Evolutionary conservation across 2,329 filamentous ascomycete genomes (phyloP).

Genomic region (Cordyceps cicadae): DNA sequence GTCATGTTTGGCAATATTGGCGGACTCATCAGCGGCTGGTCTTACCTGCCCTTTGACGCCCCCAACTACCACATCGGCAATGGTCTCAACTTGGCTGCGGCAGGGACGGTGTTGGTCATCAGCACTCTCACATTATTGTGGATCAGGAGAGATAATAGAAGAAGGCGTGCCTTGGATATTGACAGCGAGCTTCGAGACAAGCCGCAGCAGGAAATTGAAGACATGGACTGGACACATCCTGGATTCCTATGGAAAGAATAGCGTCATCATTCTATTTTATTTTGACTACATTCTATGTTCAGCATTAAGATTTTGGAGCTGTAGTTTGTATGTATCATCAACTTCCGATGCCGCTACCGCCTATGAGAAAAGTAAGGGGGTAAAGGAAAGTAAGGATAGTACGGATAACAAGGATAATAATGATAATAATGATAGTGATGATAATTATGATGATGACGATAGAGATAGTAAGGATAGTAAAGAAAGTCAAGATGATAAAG

Average conservation of each 20-base stretch:
- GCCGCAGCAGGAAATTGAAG: slow-evolving; percentile 43
- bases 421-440: no score
- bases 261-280: no score
- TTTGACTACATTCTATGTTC: no score
- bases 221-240: slow-evolving; percentile 60
- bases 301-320: no score
- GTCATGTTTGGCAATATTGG: slow-evolving; percentile 69
- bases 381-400: no score
- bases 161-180: slow-evolving; percentile 48
- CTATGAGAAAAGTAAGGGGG: no score
- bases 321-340: no score
- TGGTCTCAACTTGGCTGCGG: slow-evolving; percentile 56
- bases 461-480: no score
- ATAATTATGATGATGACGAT: no score
- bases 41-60: slow-evolving; percentile 52
- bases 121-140: slow-evolving; percentile 42
- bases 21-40: slow-evolving; percentile 58
- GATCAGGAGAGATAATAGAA: slow-evolving; percentile 54
- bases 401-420: no score
- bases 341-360: no score
- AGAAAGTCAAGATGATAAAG: no score
- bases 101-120: slow-evolving; percentile 42
- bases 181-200: slow-evolving; percentile 44
- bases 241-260: slow-evolving; percentile 46
- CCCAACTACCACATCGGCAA: slow-evolving; percentile 65